A percentile compares a stretch with the other conserved stretches of the same genome.
phyloP scores from a whole-genome alignment of 305 asterid species.

The Stenogyne calaminthoides region DNA sequence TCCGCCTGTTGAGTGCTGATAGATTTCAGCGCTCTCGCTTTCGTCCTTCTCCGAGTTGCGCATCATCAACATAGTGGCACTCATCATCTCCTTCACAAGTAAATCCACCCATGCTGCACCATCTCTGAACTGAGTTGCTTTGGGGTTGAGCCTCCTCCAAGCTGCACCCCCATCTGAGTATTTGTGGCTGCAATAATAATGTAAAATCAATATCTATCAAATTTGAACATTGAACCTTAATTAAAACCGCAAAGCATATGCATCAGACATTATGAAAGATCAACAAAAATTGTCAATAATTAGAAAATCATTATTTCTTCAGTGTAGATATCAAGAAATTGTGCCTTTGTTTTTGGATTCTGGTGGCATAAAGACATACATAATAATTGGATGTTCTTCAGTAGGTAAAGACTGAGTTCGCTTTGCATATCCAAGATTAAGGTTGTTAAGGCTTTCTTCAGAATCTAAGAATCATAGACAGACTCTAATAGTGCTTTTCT shows the following conservation, averaged over 20 bases:
- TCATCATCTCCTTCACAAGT: constrained; percentile 64
- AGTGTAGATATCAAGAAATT: background rate
- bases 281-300: background rate
- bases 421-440: constrained; percentile 41
- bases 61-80: constrained; percentile 77
- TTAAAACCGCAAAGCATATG: background rate
- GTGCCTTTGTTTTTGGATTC: background rate
- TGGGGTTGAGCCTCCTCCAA: constrained; percentile 41
- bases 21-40: constrained; percentile 65
- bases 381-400: constrained; percentile 33
- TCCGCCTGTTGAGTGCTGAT: constrained; percentile 49
- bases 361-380: constrained; percentile 40
- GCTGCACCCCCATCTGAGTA: constrained; percentile 31
- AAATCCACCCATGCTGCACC: constrained; percentile 86
- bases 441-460: constrained; percentile 58
- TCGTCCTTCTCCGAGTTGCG: constrained; percentile 59
- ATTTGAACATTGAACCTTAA: background rate
- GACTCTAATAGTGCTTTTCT: constrained; percentile 58
- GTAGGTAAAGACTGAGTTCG: constrained; percentile 37
- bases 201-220: background rate
- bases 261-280: background rate
- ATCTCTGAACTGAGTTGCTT: constrained; percentile 41
- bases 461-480: constrained; percentile 56
- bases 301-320: background rate
- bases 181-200: constrained; percentile 35